These are phyloP conservation scores for Grifola frondosa DNA, from an alignment of 1,284 basidiomycete genomes.

Conservation along the genomic window DNA sequence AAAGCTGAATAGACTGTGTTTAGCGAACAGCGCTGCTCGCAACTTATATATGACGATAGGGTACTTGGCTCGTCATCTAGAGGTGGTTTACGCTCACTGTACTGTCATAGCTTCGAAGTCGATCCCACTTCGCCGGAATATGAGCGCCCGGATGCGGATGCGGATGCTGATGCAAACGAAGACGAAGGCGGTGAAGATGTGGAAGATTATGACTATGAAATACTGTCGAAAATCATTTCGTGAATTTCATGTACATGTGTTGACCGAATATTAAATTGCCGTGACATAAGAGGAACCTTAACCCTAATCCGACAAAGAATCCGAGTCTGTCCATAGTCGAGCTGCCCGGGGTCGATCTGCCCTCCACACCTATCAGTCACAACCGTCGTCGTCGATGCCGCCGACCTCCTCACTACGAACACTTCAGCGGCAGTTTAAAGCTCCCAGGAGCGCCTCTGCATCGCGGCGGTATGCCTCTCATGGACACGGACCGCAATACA, in stretches of 20 bases:
- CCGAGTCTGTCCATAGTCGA: no score
- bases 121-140: conserved; percentile 58
- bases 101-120: conserved; percentile 45
- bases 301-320: no score
- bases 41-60: conserved; percentile 57
- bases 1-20: not conserved
- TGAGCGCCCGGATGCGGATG: no score
- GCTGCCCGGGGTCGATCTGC: no score
- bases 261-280: not conserved
- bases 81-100: not conserved
- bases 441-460: conserved; percentile 18
- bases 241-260: not conserved
- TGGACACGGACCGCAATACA: conserved; percentile 72
- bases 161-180: conserved; percentile 25
- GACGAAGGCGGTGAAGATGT: conserved; percentile 29
- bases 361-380: no score
- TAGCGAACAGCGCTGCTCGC: conserved; percentile 57
- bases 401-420: conserved; percentile 34
- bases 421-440: conserved; percentile 23
- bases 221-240: conserved; percentile 43
- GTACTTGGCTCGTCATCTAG: conserved; percentile 35
- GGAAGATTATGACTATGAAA: conserved; percentile 51
- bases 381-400: no score
- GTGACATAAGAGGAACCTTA: conserved; percentile 1
- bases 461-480: conserved; percentile 63